Base-by-base conservation (phyloP, 1,284 basidiomycete genomes). In the Phellinidium pouzarii region DNA sequence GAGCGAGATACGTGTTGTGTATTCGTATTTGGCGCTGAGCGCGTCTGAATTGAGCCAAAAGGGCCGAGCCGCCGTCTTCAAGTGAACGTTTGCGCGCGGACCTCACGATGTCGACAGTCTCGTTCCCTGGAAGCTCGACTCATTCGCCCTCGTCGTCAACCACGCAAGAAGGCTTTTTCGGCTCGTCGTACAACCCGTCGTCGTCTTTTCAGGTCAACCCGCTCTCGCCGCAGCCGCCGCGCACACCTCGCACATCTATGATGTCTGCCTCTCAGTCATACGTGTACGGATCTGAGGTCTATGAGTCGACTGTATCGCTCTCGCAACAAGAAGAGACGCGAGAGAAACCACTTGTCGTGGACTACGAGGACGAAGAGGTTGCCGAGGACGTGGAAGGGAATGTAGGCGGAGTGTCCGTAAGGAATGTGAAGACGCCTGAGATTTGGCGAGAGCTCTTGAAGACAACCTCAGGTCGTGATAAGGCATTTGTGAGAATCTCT, bases 191-290 rank as follows among this genome's bases (percentile, higher is more conserved):
- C 57, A 74, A 75, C 42, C 59, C 68, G 27, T 60, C 65, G 45
- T 70, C 73, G 25, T 74, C 76, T 14, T 88, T 89, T 61, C 84
- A 85, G 59, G 84, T 88, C 76, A 89, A 89, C 63, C 86, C 86
- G 14, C 76, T 82, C 46, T 87, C 85, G 6, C 72, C 77, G 2
- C 86, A 87, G 63, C 86, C 87, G 0, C 87, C 87, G 19, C 76
- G 87, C 37, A 86, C 84, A 34, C 84, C 86, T 3, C 76, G 79
- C 57, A 73, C 75, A 6, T 83, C 81, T 2, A 62, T 77, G 36
- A 67, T 70, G 20, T 64, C 70, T 20, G 57, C 58, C 27, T 66
- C 60, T 46, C 63, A 62, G 44, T 64, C 69, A 20, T 66, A 69
- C 48, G 59, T 66, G 25, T 77, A 73, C 56, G 67, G 45, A 11